Evolutionary conservation across 257 asterid species (phyloP).

Genomic region (Solanum pimpinellifolium): DNA sequence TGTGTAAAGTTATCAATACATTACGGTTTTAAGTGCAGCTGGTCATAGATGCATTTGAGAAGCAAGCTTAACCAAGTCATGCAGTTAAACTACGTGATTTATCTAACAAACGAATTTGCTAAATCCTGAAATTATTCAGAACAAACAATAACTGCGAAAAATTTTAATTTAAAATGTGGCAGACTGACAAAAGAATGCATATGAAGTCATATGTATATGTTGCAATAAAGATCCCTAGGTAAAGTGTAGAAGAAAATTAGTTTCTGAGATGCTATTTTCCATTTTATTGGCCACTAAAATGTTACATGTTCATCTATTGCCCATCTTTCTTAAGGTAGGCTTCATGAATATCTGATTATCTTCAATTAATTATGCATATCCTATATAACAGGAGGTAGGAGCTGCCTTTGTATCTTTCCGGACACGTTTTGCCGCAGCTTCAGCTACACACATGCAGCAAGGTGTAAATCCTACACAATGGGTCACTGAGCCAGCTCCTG

Average conservation of each 20-base stretch:
- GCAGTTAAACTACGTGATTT: neutral
- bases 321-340: neutral
- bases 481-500: slow-evolving; percentile 88
- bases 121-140: neutral
- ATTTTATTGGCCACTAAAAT: neutral
- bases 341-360: neutral
- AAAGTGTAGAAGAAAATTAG: neutral
- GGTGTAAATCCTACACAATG: slow-evolving; percentile 84
- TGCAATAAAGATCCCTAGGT: neutral
- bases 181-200: neutral
- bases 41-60: neutral
- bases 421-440: slow-evolving; percentile 69
- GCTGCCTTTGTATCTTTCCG: slow-evolving; percentile 97
- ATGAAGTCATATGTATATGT: neutral
- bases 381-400: slow-evolving; percentile 52
- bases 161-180: neutral
- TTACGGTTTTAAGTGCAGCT: neutral
- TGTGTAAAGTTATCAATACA: neutral
- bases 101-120: neutral
- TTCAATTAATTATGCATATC: neutral
- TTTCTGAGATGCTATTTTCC: neutral
- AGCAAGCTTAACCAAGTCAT: neutral
- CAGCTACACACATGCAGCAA: slow-evolving; percentile 62
- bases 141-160: neutral
- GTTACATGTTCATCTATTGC: neutral